Evolutionary conservation across 139 green algal genomes (phyloP).

Genomic region (Limnomonas spitsbergensis): DNA sequence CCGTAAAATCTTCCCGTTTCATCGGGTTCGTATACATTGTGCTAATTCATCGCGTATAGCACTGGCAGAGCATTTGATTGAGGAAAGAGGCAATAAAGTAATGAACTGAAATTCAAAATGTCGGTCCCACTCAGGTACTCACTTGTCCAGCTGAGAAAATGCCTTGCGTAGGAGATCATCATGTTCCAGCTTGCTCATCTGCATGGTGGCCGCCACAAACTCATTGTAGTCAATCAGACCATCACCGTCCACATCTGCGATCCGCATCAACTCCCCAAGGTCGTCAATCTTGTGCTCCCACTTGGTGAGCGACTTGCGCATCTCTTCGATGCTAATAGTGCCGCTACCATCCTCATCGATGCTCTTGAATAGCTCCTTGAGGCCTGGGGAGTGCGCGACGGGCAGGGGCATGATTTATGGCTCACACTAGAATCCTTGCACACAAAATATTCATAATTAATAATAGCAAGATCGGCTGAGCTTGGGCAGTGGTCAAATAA

Average conservation of each 20-base stretch:
- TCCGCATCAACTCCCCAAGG: conserved; percentile 68
- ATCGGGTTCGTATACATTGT: too few relatives aligned
- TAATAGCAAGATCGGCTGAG: too few relatives aligned
- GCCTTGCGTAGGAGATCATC: conserved; percentile 75
- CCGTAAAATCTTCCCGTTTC: too few relatives aligned
- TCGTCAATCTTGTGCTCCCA: conserved; percentile 50
- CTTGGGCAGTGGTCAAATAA: too few relatives aligned
- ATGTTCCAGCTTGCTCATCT: too few relatives aligned
- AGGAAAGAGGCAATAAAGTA: too few relatives aligned
- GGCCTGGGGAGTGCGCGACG: neutral
- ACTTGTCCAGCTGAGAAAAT: conserved; percentile 71
- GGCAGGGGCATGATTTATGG: too few relatives aligned
- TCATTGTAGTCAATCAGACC: conserved; percentile 87
- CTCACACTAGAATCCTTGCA: too few relatives aligned
- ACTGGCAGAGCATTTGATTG: neutral
- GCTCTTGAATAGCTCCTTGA: conserved; percentile 73
- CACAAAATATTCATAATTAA: too few relatives aligned
- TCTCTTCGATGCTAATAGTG: conserved; percentile 76
- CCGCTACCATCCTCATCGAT: conserved; percentile 75
- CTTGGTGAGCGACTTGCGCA: conserved; percentile 61
- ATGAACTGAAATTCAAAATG: neutral
- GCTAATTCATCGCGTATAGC: too few relatives aligned
- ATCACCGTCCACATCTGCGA: conserved; percentile 77
- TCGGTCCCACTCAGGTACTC: neutral
- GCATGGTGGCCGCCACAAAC: too few relatives aligned